Conservation (phyloP, 108 stramenopile genomes). For the Seminavis robusta region DNA sequence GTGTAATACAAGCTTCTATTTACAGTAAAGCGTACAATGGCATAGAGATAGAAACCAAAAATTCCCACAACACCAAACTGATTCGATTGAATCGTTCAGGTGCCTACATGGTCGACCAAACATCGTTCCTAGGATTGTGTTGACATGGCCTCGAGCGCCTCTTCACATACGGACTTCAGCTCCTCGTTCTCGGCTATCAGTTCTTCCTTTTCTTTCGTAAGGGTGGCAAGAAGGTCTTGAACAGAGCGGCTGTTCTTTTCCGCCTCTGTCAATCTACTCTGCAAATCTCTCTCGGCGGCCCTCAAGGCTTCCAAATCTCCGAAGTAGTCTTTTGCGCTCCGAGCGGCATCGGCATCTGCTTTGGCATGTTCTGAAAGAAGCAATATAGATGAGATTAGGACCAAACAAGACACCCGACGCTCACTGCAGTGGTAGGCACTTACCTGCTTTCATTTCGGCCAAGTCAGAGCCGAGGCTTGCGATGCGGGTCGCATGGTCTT, state of each 20-base stretch:
- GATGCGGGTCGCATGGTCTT: slow-evolving; percentile 26
- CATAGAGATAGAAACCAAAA: too few relatives aligned
- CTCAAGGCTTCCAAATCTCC: slow-evolving; percentile 21
- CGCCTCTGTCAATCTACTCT: slow-evolving; percentile 23
- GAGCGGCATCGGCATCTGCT: slow-evolving; percentile 21
- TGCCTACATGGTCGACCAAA: too few relatives aligned
- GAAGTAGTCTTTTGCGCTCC: slow-evolving; percentile 19
- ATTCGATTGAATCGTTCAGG: too few relatives aligned
- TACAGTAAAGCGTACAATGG: too few relatives aligned
- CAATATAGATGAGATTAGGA: background rate
- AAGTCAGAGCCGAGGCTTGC: slow-evolving; percentile 28
- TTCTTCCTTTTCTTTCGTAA: slow-evolving; percentile 16
- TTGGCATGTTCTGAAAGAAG: slow-evolving; percentile 10
- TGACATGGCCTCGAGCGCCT: too few relatives aligned
- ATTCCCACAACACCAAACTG: too few relatives aligned
- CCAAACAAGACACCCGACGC: background rate
- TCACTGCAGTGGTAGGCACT: background rate
- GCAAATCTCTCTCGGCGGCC: slow-evolving; percentile 21
- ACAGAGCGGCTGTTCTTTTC: slow-evolving; percentile 14
- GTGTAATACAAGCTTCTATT: too few relatives aligned
- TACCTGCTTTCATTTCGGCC: slow-evolving; percentile 37
- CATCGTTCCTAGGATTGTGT: too few relatives aligned
- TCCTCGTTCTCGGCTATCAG: slow-evolving; percentile 30
- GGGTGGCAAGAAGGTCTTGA: background rate
- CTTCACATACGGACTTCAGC: slow-evolving; percentile 54